phyloP scores from a whole-genome alignment of 768 basidiomycete species.

The Rhizopogon sp. region DNA sequence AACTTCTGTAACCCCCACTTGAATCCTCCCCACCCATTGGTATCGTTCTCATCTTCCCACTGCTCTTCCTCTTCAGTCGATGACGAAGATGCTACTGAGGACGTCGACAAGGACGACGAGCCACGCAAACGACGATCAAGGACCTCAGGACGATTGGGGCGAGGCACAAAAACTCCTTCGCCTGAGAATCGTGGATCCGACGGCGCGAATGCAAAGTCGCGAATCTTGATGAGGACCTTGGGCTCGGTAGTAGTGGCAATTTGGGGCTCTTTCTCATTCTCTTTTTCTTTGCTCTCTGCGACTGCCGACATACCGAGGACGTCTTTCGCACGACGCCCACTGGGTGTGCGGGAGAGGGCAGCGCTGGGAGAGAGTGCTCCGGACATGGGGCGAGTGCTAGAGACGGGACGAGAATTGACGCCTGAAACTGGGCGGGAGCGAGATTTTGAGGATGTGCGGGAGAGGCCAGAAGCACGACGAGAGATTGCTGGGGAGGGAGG shows the following conservation, averaged over 20 bases:
- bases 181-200: conserved; percentile 41
- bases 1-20: conserved; percentile 37
- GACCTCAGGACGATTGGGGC: conserved; percentile 28
- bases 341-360: conserved; percentile 10
- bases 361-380: not conserved
- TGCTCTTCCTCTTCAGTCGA: conserved; percentile 14
- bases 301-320: conserved; percentile 11
- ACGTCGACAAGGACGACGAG: conserved; percentile 18
- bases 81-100: conserved; percentile 16
- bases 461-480: conserved; percentile 32
- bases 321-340: conserved; percentile 15
- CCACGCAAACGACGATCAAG: conserved; percentile 26
- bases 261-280: not conserved
- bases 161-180: conserved; percentile 35
- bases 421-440: conserved; percentile 17
- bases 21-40: conserved; percentile 35
- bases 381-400: conserved; percentile 11
- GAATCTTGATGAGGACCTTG: conserved; percentile 33
- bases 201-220: conserved; percentile 43
- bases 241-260: not conserved
- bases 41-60: conserved; percentile 23
- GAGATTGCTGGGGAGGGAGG: conserved; percentile 56
- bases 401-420: conserved; percentile 18
- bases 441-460: conserved; percentile 17
- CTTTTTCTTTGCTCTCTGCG: conserved; percentile 5